Evolutionary conservation across 805 yeast species (phyloP).

Genomic region (Kodamaea kaohsiungensis): DNA sequence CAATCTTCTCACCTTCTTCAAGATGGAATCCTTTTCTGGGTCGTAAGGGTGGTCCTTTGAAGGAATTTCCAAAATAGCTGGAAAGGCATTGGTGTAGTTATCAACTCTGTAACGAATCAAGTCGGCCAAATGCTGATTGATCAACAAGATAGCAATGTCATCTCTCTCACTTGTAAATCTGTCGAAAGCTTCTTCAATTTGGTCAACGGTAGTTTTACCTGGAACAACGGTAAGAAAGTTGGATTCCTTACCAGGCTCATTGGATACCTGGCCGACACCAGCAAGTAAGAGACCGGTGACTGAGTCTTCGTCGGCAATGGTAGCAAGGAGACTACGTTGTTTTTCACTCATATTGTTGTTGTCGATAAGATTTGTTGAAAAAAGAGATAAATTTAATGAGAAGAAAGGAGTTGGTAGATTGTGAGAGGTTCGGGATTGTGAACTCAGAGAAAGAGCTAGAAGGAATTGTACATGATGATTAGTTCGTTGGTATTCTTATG

Average conservation of each 20-base stretch:
- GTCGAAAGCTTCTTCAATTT: slow-evolving; percentile 72
- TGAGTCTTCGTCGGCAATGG: slow-evolving; percentile 97
- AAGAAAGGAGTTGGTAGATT: background rate
- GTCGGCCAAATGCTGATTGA: slow-evolving; percentile 95
- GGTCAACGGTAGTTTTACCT: slow-evolving; percentile 74
- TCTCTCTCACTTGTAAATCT: slow-evolving; percentile 71
- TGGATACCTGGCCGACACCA: slow-evolving; percentile 85
- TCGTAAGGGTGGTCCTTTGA: slow-evolving; percentile 98
- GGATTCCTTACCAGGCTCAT: slow-evolving; percentile 61
- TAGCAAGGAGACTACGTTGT: slow-evolving; percentile 84
- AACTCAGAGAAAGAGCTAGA: too few relatives aligned
- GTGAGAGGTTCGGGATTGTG: background rate
- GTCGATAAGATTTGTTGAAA: background rate
- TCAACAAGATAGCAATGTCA: slow-evolving; percentile 89
- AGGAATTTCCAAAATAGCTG: slow-evolving; percentile 95
- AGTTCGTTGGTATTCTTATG: too few relatives aligned
- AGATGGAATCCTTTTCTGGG: slow-evolving; percentile 95
- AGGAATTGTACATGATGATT: too few relatives aligned
- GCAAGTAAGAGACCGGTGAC: slow-evolving; percentile 95
- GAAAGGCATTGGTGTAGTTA: slow-evolving; percentile 84
- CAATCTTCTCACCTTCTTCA: slow-evolving; percentile 90
- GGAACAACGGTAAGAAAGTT: slow-evolving; percentile 81
- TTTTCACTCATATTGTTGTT: slow-evolving; percentile 18
- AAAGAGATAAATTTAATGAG: background rate
- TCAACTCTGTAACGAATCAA: slow-evolving; percentile 82